Conservation (phyloP, 1,284 basidiomycete species). For the Cutaneotrichosporon dermatis region DNA sequence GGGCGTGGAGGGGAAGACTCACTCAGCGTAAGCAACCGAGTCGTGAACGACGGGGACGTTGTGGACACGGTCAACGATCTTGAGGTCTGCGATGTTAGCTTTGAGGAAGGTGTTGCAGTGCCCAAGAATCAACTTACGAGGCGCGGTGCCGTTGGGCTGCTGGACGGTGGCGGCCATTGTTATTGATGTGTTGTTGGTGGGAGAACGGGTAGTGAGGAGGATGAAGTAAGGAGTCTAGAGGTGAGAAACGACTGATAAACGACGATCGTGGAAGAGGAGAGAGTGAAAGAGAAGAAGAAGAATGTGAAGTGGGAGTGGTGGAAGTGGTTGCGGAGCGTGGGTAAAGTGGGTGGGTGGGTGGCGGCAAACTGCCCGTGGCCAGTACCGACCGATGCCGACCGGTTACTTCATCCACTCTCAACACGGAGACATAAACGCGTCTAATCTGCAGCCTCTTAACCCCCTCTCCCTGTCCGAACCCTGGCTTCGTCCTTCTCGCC, state of each 20-base stretch:
- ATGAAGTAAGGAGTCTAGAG: background rate
- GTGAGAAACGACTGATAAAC: background rate
- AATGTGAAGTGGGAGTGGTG: background rate
- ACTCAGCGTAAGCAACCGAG: constrained; percentile 46
- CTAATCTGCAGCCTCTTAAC: too few relatives aligned
- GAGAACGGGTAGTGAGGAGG: background rate
- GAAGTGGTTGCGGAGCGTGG: background rate
- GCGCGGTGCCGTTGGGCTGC: constrained; percentile 18
- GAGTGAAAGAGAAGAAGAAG: constrained; percentile 1
- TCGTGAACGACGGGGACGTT: constrained; percentile 47
- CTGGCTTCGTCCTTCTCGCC: too few relatives aligned
- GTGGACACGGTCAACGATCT: constrained; percentile 46
- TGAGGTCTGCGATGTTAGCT: constrained; percentile 33
- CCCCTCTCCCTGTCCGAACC: too few relatives aligned
- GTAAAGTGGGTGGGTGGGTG: too few relatives aligned
- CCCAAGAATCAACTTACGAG: background rate
- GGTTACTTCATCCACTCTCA: too few relatives aligned
- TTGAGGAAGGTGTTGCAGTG: too few relatives aligned
- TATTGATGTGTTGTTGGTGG: constrained; percentile 2
- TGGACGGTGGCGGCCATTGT: constrained; percentile 18
- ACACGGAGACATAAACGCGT: too few relatives aligned
- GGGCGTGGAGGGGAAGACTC: constrained; percentile 14
- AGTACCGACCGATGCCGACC: too few relatives aligned
- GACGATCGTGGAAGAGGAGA: background rate
- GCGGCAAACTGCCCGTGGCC: background rate